phyloP scores from a whole-genome alignment of 345 rosid genomes.

The Hevea brasiliensis region DNA sequence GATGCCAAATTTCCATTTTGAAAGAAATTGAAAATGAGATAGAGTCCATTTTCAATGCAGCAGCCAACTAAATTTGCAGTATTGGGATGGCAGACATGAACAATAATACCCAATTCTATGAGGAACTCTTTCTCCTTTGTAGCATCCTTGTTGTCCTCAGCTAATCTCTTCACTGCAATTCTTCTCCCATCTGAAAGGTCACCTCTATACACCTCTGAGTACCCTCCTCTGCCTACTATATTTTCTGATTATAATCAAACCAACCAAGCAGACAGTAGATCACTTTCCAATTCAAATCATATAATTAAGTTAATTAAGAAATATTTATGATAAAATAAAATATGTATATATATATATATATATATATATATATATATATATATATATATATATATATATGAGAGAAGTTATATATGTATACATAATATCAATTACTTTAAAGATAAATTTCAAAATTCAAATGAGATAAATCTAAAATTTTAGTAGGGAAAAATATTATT shows the following conservation, averaged over 20 bases:
- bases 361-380: too few relatives aligned
- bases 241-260: slow-evolving; percentile 47
- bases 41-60: slow-evolving; percentile 84
- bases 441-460: too few relatives aligned
- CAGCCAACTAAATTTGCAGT: slow-evolving; percentile 78
- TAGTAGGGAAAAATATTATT: too few relatives aligned
- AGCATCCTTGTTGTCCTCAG: slow-evolving; percentile 71
- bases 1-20: slow-evolving; percentile 76
- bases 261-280: neutral
- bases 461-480: too few relatives aligned
- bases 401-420: too few relatives aligned
- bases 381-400: too few relatives aligned
- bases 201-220: slow-evolving; percentile 90
- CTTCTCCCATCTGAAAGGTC: slow-evolving; percentile 66
- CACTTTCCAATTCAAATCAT: neutral
- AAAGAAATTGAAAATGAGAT: slow-evolving; percentile 73
- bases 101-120: slow-evolving; percentile 73
- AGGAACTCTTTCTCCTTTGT: slow-evolving; percentile 85
- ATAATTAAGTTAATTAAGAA: too few relatives aligned
- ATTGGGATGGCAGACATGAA: slow-evolving; percentile 84
- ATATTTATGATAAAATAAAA: too few relatives aligned
- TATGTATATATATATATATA: too few relatives aligned
- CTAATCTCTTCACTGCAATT: slow-evolving; percentile 80
- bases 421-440: too few relatives aligned
- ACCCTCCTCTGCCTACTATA: slow-evolving; percentile 79